Conservation (phyloP, 1,139 yeast genomes). For the Pneumocystis murina region DNA sequence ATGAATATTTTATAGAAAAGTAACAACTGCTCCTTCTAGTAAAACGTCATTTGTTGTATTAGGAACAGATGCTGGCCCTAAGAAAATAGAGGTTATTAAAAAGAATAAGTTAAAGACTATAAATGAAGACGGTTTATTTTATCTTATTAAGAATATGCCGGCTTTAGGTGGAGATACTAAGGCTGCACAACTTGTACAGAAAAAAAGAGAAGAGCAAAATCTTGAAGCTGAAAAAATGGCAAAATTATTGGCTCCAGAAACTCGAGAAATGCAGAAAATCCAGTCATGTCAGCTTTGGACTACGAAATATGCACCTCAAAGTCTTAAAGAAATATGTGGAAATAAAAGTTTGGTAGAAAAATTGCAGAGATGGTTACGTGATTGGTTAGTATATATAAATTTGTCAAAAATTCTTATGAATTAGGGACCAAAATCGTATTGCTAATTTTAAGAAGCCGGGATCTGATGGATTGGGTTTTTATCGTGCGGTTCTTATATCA, state of each 20-base stretch:
- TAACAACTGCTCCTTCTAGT: slow-evolving; percentile 71
- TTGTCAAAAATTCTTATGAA: slow-evolving; percentile 1
- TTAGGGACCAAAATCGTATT: slow-evolving; percentile 27
- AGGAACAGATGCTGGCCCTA: slow-evolving; percentile 95
- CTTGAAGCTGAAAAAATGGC: slow-evolving; percentile 25
- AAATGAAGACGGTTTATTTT: slow-evolving; percentile 71
- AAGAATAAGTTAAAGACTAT: slow-evolving; percentile 63
- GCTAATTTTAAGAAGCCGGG: slow-evolving; percentile 44
- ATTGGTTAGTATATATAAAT: slow-evolving; percentile 40
- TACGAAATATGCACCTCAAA: slow-evolving; percentile 74
- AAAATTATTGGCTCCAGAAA: slow-evolving; percentile 22
- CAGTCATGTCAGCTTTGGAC: slow-evolving; percentile 54
- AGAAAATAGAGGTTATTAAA: slow-evolving; percentile 72
- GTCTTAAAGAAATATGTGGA: slow-evolving; percentile 69
- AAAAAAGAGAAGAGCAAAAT: slow-evolving; percentile 52
- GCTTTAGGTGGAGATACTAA: slow-evolving; percentile 79
- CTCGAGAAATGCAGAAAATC: slow-evolving; percentile 14
- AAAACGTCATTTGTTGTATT: slow-evolving; percentile 79
- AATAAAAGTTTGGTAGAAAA: slow-evolving; percentile 62
- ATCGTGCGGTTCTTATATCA: slow-evolving; percentile 69
- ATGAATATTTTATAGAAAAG: slow-evolving; percentile 30
- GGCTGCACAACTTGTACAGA: slow-evolving; percentile 56
- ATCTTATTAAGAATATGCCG: slow-evolving; percentile 66
- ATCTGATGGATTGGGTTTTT: slow-evolving; percentile 41
- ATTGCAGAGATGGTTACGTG: slow-evolving; percentile 56